phyloP scores from a whole-genome alignment of 2,329 filamentous ascomycete genomes.

The Aspergillus melleus region DNA sequence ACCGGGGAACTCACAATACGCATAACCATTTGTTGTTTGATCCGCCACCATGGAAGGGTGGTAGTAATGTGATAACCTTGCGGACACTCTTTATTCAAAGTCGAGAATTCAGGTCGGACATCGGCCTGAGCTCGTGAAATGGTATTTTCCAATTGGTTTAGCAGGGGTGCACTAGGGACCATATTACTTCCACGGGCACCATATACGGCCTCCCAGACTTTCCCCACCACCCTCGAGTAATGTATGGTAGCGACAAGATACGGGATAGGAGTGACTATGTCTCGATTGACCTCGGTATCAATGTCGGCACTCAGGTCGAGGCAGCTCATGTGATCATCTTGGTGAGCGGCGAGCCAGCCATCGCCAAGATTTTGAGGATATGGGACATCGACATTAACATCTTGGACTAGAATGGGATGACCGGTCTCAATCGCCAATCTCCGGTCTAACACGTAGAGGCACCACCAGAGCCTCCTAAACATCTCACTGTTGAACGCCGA shows the following conservation, averaged over 20 bases:
- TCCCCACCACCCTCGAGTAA: too few species aligned
- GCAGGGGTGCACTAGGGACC: constrained; percentile 12
- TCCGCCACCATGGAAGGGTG: constrained; percentile 17
- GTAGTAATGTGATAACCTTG: neutral
- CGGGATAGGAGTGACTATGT: constrained; percentile 10
- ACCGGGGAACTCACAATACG: constrained; percentile 17
- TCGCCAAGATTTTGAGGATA: constrained; percentile 19
- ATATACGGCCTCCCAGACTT: constrained; percentile 17
- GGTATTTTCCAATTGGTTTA: constrained; percentile 19
- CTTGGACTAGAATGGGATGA: constrained; percentile 28
- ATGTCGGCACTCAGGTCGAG: neutral
- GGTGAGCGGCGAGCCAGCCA: constrained; percentile 12
- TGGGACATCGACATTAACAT: constrained; percentile 23
- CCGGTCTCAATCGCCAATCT: constrained; percentile 26
- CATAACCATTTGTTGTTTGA: constrained; percentile 23
- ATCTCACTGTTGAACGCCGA: constrained; percentile 22
- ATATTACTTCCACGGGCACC: constrained; percentile 14
- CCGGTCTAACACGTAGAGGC: constrained; percentile 26
- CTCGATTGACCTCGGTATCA: neutral
- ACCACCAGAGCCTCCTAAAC: constrained; percentile 31
- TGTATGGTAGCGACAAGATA: constrained; percentile 22
- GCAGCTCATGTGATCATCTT: neutral
- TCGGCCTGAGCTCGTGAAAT: constrained; percentile 18
- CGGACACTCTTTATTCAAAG: constrained; percentile 8
- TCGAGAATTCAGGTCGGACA: constrained; percentile 14